Conservation (phyloP, 2,329 filamentous ascomycete species). For the Mycosphaerella arachidis region DNA sequence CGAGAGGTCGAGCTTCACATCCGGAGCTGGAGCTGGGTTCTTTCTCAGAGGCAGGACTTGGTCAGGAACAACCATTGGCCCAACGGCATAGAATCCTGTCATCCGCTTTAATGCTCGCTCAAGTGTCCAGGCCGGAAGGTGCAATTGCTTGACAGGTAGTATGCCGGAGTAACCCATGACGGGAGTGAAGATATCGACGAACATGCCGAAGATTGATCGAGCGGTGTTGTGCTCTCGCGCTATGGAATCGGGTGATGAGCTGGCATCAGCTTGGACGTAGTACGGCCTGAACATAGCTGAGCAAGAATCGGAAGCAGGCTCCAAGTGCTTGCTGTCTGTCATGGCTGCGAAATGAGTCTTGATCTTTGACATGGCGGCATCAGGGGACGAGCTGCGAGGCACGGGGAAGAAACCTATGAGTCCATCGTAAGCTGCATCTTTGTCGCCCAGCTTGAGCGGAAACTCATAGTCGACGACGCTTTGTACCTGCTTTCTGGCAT, state of each 20-base stretch:
- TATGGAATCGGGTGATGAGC: background rate
- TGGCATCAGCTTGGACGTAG: background rate
- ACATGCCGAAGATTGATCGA: background rate
- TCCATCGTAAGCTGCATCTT: conserved; percentile 9
- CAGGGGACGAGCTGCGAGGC: background rate
- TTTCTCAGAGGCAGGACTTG: too few species aligned
- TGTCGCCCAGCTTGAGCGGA: conserved; percentile 10
- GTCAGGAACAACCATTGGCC: background rate
- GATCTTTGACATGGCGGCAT: background rate
- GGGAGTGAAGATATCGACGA: conserved; percentile 5
- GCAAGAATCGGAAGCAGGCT: background rate
- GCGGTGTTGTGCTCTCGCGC: background rate
- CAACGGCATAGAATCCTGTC: conserved; percentile 6
- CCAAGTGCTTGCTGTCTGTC: background rate
- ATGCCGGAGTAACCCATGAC: conserved; percentile 9
- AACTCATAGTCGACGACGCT: conserved; percentile 1
- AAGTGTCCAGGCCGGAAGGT: conserved; percentile 7
- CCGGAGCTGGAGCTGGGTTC: too few species aligned
- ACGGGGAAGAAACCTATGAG: conserved; percentile 6
- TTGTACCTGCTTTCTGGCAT: background rate
- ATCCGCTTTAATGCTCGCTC: conserved; percentile 6
- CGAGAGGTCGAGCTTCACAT: too few species aligned
- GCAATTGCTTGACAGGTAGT: conserved; percentile 5
- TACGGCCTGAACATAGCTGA: too few species aligned
- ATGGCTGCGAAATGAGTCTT: background rate